Percentiles rank a stretch among this genome's conserved stretches.
These are phyloP conservation scores for Tricholoma furcatifolium DNA, from an alignment of 768 basidiomycete genomes.

Conservation along the genomic window DNA sequence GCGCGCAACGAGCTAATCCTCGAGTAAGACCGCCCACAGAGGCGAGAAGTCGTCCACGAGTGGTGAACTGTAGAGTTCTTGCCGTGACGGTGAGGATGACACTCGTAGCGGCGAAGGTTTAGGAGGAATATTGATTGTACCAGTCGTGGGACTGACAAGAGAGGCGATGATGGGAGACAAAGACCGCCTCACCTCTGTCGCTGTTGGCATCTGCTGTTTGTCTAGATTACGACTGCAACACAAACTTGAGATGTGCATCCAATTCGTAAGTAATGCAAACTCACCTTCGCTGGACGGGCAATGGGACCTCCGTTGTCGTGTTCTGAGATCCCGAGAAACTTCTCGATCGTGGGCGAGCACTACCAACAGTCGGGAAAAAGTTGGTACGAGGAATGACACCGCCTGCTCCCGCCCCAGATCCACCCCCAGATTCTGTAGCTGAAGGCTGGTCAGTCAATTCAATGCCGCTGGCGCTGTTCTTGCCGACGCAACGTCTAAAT, in stretches of 20 bases:
- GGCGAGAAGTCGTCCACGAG: conserved; percentile 87
- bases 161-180: conserved; percentile 19
- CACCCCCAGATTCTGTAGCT: no score
- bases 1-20: conserved; percentile 63
- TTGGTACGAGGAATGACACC: conserved; percentile 53
- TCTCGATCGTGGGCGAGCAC: conserved; percentile 62
- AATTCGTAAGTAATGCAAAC: no score
- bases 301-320: no score
- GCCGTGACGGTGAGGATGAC: conserved; percentile 11
- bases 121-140: conserved; percentile 5
- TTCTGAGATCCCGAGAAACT: conserved; percentile 76
- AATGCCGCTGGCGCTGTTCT: no score
- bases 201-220: no score
- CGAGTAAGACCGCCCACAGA: conserved; percentile 54
- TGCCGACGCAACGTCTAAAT: conserved; percentile 4
- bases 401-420: conserved; percentile 8
- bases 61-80: neutral
- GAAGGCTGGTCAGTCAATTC: conserved; percentile 3
- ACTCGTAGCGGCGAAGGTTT: conserved; percentile 18
- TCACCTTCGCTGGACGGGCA: no score
- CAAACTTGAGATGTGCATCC: no score
- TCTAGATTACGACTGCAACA: no score
- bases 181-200: conserved; percentile 22
- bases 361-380: conserved; percentile 57
- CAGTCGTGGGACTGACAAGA: conserved; percentile 13